Base-by-base conservation (phyloP, 495 filamentous ascomycete genomes). In the Chaetomium fimeti region DNA sequence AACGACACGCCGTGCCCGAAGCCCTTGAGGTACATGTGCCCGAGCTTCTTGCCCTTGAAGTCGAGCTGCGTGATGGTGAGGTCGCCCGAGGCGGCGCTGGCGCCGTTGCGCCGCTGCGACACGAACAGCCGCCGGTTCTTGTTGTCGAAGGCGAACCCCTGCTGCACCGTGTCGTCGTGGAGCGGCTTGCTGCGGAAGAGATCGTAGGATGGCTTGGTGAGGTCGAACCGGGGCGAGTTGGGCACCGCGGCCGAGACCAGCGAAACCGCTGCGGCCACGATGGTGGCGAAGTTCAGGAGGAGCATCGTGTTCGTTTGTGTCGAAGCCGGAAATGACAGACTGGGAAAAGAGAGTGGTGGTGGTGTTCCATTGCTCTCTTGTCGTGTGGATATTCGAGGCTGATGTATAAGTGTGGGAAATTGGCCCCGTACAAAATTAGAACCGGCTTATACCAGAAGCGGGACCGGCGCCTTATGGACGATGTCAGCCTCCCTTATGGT, bases 31-130 rank as follows among this genome's bases (percentile, higher is more conserved):
- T 65, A 12, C 56, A 65, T 66, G 40, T 60, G 47, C 25, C 63
- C 49, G 24, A 61, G 32, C 5, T 48, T 18, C 48, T 61, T 66
- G 49, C 63, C 63, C 13, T 7, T 24, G 56, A 66, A 61, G 64
- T 66, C 64, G 52, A 66, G 58, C 58, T 66, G 51, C 18, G 51
- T 62, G 58, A 66, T 66, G 64, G n/a, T 32, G 28, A 66, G 55
- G 38, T 66, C 29, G 42, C 64, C 64, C 2, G 54, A 49, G 20
- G 40, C 45, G 3, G 32, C 22, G 28, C 1, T 13, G 54, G 64
- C 53, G 59, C 59, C 59, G 53, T 62, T 56, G 52, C 25, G 58
- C 40, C 59, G 64, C 32, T 66, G 64, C 24, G 64, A 25, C 53
- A 66, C 59, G 22, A 66, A 66, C 22, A 66, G 64, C 4, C 64